Evolutionary conservation across 1,284 basidiomycete genomes (phyloP).

Genomic region (Somion occarium): DNA sequence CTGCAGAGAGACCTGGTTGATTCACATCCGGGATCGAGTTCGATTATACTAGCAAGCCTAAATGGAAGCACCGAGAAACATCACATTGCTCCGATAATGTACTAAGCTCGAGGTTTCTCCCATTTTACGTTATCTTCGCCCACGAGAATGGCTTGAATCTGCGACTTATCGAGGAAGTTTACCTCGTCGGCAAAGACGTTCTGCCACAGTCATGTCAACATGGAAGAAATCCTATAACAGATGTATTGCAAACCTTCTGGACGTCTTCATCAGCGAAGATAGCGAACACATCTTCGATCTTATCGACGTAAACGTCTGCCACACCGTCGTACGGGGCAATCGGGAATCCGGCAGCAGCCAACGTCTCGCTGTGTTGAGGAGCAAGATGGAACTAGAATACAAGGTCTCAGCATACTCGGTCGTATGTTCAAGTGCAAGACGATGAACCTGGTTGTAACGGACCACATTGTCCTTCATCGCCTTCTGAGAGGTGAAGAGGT

Average conservation of each 20-base stretch:
- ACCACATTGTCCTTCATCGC: conserved; percentile 6
- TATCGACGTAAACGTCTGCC: conserved; percentile 6
- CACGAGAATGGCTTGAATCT: not conserved
- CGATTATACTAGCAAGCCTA: not conserved
- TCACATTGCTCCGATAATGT: not conserved
- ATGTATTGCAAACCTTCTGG: not conserved
- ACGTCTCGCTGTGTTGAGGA: not conserved
- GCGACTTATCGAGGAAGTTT: conserved; percentile 5
- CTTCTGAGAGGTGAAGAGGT: conserved; percentile 5
- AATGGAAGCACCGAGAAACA: not conserved
- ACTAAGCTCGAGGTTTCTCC: not conserved
- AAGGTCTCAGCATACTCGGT: too few relatives aligned
- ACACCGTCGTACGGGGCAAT: conserved; percentile 9
- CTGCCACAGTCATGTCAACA: not conserved
- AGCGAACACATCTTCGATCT: conserved; percentile 6
- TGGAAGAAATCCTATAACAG: not conserved
- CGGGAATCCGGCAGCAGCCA: not conserved
- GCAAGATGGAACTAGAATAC: conserved; percentile 7
- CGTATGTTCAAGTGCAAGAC: too few relatives aligned
- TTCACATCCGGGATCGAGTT: not conserved
- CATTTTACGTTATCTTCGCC: conserved; percentile 6
- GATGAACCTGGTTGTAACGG: conserved; percentile 5
- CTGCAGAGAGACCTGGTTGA: too few relatives aligned
- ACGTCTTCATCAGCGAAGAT: conserved; percentile 3
- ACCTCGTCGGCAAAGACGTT: conserved; percentile 4